Conservation (phyloP, 768 basidiomycete genomes). For the Mycena alexandri region DNA sequence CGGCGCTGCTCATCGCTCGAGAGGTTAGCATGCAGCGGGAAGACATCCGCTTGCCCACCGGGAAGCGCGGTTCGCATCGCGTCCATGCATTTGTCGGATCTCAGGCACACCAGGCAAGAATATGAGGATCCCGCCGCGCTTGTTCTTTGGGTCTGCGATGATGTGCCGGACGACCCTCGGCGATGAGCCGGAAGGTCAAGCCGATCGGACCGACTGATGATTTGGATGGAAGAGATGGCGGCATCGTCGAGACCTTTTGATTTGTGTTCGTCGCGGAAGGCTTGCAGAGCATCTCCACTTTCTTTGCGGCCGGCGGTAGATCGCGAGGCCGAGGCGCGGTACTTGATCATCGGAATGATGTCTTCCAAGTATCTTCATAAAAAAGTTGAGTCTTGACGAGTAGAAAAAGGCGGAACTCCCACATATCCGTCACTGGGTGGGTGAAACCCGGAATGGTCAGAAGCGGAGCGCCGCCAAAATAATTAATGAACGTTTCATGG, state of each 20-base stretch:
- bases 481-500: conserved; percentile 84
- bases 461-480: conserved; percentile 86
- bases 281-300: conserved; percentile 60
- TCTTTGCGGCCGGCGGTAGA: conserved; percentile 47
- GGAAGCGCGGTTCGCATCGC: conserved; percentile 56
- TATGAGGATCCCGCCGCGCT: conserved; percentile 80
- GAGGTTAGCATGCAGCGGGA: conserved; percentile 92
- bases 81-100: conserved; percentile 82
- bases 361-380: conserved; percentile 84
- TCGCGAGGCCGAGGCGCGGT: conserved; percentile 59
- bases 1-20: conserved; percentile 85
- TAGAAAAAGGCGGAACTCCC: conserved; percentile 40
- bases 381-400: neutral
- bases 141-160: conserved; percentile 55
- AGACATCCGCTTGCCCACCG: conserved; percentile 60
- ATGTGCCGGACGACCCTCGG: conserved; percentile 76
- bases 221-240: conserved; percentile 67
- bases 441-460: conserved; percentile 88
- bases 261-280: conserved; percentile 62
- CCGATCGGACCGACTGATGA: conserved; percentile 68
- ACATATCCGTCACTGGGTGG: conserved; percentile 83
- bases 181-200: conserved; percentile 84
- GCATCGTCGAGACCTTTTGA: conserved; percentile 66
- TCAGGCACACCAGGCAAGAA: conserved; percentile 95
- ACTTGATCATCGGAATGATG: conserved; percentile 68